Conservation (phyloP, 371 early-diverging fungal species). For the Dichotomocladium elegans region DNA sequence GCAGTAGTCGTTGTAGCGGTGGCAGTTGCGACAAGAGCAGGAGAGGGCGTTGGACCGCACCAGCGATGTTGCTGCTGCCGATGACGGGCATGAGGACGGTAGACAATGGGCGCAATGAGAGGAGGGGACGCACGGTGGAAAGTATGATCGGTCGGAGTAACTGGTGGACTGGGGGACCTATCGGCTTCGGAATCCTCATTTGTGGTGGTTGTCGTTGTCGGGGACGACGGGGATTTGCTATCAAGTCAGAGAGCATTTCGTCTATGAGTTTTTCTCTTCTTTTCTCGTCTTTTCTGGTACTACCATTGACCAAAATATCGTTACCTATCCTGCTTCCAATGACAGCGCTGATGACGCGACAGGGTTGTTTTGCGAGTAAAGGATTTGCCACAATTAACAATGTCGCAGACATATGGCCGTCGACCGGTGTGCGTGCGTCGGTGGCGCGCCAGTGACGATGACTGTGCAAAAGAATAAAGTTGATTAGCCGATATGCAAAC, state of each 20-base stretch:
- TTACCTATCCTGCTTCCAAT: conserved; percentile 16
- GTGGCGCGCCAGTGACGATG: conserved; percentile 36
- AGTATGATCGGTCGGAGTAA: conserved; percentile 18
- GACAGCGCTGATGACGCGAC: conserved; percentile 54
- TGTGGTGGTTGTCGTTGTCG: conserved; percentile 15
- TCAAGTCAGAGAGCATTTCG: not conserved
- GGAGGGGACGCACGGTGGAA: conserved; percentile 14
- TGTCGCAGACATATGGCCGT: conserved; percentile 34
- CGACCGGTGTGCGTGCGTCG: conserved; percentile 40
- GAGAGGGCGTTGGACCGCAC: not conserved
- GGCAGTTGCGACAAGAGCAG: too few species aligned
- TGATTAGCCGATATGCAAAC: conserved; percentile 1
- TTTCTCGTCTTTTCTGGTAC: not conserved
- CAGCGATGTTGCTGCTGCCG: conserved; percentile 2
- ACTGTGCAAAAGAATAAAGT: conserved; percentile 10
- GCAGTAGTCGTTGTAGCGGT: too few species aligned
- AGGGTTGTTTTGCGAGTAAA: conserved; percentile 63
- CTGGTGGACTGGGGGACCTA: conserved; percentile 24
- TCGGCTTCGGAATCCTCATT: conserved; percentile 36
- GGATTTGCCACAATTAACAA: conserved; percentile 45
- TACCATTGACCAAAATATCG: not conserved
- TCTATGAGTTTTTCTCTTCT: too few species aligned
- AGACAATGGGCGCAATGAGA: conserved; percentile 16
- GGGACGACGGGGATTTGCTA: conserved; percentile 19
- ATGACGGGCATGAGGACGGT: conserved; percentile 6